Evolutionary conservation across 169 alveolate genomes (phyloP).

Genomic region (Toxoplasma gondii): DNA sequence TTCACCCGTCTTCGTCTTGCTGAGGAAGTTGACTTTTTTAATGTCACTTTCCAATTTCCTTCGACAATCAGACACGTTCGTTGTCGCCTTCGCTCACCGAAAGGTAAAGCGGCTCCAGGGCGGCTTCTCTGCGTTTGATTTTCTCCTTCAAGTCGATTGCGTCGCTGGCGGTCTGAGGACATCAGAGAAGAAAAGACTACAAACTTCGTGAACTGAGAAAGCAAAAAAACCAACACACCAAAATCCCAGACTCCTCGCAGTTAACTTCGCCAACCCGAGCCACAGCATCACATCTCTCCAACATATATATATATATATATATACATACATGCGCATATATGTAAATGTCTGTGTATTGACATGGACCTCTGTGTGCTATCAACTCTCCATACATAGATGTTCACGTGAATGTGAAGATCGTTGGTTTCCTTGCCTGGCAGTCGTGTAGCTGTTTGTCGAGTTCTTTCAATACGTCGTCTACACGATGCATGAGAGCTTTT

Average conservation of each 20-base stretch:
- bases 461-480: conserved; percentile 36
- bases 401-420: not conserved
- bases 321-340: not conserved
- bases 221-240: not conserved
- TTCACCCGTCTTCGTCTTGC: too few relatives aligned
- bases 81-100: not conserved
- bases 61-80: not conserved
- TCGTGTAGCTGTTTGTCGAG: conserved; percentile 45
- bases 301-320: not conserved
- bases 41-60: not conserved
- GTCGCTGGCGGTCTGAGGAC: conserved; percentile 47
- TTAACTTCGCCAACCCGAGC: not conserved
- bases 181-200: not conserved
- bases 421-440: conserved; percentile 7
- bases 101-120: conserved; percentile 64
- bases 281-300: not conserved
- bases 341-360: not conserved
- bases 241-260: not conserved
- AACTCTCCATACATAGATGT: not conserved
- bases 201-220: not conserved
- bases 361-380: not conserved
- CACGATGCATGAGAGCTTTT: conserved; percentile 56
- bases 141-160: conserved; percentile 39
- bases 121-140: conserved; percentile 48
- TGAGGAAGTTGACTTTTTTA: not conserved